Conservation (phyloP, 2,329 filamentous ascomycete genomes). For the Nemania sp. region DNA sequence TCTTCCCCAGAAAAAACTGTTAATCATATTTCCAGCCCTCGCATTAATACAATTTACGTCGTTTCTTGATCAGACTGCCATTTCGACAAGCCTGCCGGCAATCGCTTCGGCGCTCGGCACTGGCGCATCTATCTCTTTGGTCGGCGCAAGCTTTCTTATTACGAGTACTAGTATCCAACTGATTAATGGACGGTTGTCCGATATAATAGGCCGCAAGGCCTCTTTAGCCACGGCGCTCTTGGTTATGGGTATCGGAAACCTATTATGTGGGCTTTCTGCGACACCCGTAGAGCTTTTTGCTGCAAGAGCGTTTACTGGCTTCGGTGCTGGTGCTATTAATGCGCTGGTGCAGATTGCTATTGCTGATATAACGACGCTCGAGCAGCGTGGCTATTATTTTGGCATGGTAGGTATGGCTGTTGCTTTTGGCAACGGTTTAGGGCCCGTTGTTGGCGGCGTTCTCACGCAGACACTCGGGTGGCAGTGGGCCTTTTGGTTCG, state of each 20-base stretch:
- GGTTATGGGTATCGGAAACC: background rate
- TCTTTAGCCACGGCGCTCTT: constrained; percentile 2
- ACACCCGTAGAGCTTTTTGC: background rate
- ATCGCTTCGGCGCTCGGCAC: constrained; percentile 7
- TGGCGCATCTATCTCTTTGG: constrained; percentile 7
- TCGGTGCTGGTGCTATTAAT: constrained; percentile 9
- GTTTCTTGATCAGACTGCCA: constrained; percentile 7
- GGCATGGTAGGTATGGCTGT: constrained; percentile 7
- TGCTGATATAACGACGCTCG: constrained; percentile 5
- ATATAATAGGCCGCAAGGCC: constrained; percentile 11
- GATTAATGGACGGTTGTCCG: constrained; percentile 10
- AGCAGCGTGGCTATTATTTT: constrained; percentile 12
- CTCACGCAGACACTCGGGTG: constrained; percentile 1
- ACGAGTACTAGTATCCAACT: constrained; percentile 11
- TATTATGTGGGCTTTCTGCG: background rate
- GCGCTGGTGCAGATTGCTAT: constrained; percentile 9
- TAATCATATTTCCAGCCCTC: constrained; percentile 8
- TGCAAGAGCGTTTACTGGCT: constrained; percentile 7
- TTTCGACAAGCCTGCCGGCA: constrained; percentile 9
- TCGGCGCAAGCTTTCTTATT: constrained; percentile 11
- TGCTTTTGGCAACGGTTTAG: constrained; percentile 8
- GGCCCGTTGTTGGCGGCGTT: constrained; percentile 9
- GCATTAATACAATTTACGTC: constrained; percentile 12
- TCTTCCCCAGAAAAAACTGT: background rate
- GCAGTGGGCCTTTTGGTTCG: constrained; percentile 8